phyloP scores from a whole-genome alignment of 441 rosid genomes.

The Gossypium davidsonii region DNA sequence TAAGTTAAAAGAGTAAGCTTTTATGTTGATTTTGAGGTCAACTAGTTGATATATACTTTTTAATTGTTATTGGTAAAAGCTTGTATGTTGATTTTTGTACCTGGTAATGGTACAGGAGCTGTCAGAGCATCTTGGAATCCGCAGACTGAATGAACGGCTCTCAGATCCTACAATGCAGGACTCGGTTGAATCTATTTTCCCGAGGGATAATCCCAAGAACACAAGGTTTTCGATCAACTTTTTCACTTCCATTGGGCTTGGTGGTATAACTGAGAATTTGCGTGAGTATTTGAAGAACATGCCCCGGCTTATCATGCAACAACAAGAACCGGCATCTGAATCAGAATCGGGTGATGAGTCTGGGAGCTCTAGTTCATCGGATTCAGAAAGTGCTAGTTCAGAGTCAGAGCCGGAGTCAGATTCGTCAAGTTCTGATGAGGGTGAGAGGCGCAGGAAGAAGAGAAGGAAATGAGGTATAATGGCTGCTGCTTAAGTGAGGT shows the following conservation, averaged over 20 bases:
- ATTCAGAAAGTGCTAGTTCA: conserved; percentile 2
- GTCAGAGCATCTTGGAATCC: conserved; percentile 78
- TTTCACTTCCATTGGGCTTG: conserved; percentile 92
- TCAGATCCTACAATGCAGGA: conserved; percentile 69
- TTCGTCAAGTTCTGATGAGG: conserved; percentile 31
- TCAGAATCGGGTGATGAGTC: conserved; percentile 39
- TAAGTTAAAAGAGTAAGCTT: conserved; percentile 15
- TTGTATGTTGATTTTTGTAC: not conserved
- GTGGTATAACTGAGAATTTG: conserved; percentile 83
- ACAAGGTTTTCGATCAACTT: conserved; percentile 80
- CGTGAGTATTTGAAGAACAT: conserved; percentile 85
- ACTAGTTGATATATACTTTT: not conserved
- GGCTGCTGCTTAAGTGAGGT: not conserved
- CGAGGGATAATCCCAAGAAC: conserved; percentile 84
- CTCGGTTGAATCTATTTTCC: conserved; percentile 76
- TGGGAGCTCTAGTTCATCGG: conserved; percentile 10
- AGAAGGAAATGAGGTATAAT: conserved; percentile 27
- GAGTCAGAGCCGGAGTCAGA: not conserved
- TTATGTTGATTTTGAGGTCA: not conserved
- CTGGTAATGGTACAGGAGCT: conserved; percentile 51
- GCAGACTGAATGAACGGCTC: conserved; percentile 68
- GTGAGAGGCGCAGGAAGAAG: conserved; percentile 36
- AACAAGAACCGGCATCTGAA: conserved; percentile 45
- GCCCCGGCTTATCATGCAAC: conserved; percentile 95
- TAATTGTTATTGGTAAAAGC: not conserved